Base-by-base conservation (phyloP, 2,329 filamentous ascomycete genomes). In the Didymella pomorum region DNA sequence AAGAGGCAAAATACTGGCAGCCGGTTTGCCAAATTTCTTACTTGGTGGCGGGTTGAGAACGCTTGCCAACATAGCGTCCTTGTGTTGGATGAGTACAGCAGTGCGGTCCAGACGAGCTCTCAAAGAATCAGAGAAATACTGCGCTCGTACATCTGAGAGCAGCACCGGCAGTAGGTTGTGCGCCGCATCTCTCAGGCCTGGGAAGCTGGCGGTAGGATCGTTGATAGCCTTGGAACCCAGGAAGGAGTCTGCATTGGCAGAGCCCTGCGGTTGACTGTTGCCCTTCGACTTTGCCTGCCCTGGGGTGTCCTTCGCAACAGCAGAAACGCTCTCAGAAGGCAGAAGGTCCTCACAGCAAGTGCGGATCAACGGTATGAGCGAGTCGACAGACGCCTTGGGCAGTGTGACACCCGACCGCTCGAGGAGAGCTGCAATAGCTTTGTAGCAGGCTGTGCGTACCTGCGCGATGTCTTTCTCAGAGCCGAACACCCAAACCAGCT, bases 71-170 rank as follows among this genome's bases (percentile, higher is more conserved):
- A 97, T 91, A 41, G 90, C 89, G 29, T 88, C 82, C 71, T 87
- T 88, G 73, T 89, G 83, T 58, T 84, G 82, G 5, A 83, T 85
- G 21, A 97, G 79, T 55, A 97, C 89, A 20, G 92, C 90, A 2
- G 91, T 91, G 63, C 91, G 89, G 71, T 97, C 92, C 62, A 97
- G 82, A 47, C 92, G 86, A 11, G 88, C 85, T 51, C 94, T 88
- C 20, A 92, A 73, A 2, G 89, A 86, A 9, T 89, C 86, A n/a
- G 89, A 85, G 35, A 96, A 78, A 71, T 87, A 82, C 48, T 86
- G 81, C 55, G 89, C 86, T 1, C 89, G 87, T 3, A 95, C 77
- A 56, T 82, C 81, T 18, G 83, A 83, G 20, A 96, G 81, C 1
- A 91, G 76, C 5, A 81, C 68, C 4, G 86, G 81, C 12, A 97